Conservation (phyloP, 352 stramenopile genomes). For the Aphanomyces stellatus region DNA sequence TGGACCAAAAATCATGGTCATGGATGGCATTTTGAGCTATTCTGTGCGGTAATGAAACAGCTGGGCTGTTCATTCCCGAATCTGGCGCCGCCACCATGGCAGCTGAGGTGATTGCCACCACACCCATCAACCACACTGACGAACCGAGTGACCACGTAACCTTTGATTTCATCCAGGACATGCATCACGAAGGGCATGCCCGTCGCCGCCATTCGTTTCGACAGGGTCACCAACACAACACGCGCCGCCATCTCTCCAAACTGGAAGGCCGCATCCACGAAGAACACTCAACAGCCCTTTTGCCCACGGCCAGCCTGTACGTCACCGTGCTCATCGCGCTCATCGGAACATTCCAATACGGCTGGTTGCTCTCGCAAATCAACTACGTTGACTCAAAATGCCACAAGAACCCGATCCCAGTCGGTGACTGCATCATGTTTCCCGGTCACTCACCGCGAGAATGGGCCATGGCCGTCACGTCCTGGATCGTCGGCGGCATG, state of each 20-base stretch:
- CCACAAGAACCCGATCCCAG: neutral
- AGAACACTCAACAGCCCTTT: constrained; percentile 6
- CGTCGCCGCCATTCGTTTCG: too few species aligned
- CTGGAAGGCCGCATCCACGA: constrained; percentile 4
- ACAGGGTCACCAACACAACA: neutral
- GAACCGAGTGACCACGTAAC: too few species aligned
- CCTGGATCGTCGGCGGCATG: constrained; percentile 26
- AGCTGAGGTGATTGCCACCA: too few species aligned
- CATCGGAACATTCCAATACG: constrained; percentile 42
- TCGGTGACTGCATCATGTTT: constrained; percentile 24
- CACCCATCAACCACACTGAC: too few species aligned
- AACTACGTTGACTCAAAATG: constrained; percentile 45
- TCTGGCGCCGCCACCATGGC: too few species aligned
- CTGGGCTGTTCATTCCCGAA: too few species aligned
- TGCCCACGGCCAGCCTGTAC: constrained; percentile 27
- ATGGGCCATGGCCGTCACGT: constrained; percentile 34
- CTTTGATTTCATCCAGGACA: too few species aligned
- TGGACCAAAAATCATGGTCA: too few species aligned
- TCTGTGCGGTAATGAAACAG: too few species aligned
- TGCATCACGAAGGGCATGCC: too few species aligned
- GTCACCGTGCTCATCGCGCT: constrained; percentile 37
- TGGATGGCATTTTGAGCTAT: too few species aligned
- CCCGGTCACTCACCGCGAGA: constrained; percentile 28
- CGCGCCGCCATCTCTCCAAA: neutral
- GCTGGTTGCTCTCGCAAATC: constrained; percentile 51